These are phyloP conservation scores for Pugionium dolabratum DNA, from an alignment of 345 rosid genomes.

Conservation along the genomic window DNA sequence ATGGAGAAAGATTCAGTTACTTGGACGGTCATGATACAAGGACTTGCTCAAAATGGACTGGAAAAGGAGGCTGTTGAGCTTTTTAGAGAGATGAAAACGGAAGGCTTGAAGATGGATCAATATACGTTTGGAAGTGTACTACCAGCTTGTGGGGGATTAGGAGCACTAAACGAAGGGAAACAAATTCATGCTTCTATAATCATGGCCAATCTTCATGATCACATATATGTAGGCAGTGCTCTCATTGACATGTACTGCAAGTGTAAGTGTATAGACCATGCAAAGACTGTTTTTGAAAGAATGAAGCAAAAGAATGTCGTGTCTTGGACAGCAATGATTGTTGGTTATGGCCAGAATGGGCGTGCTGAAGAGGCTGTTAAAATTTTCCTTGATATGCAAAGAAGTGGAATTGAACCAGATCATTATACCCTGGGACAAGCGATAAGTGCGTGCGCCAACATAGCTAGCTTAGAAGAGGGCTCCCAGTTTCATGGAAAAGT, in stretches of 20 bases:
- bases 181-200: slow-evolving; percentile 66
- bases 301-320: slow-evolving; percentile 76
- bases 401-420: slow-evolving; percentile 75
- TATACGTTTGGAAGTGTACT: slow-evolving; percentile 81
- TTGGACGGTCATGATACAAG: slow-evolving; percentile 89
- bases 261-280: slow-evolving; percentile 58
- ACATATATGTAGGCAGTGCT: slow-evolving; percentile 83
- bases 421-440: slow-evolving; percentile 83
- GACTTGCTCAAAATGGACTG: slow-evolving; percentile 66
- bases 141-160: slow-evolving; percentile 72
- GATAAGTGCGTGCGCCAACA: slow-evolving; percentile 88
- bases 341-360: slow-evolving; percentile 87
- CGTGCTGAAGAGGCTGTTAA: slow-evolving; percentile 74
- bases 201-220: slow-evolving; percentile 56
- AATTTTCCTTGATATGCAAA: slow-evolving; percentile 68
- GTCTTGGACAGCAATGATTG: slow-evolving; percentile 94
- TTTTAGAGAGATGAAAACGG: slow-evolving; percentile 66
- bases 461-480: slow-evolving; percentile 88
- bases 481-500: slow-evolving; percentile 82
- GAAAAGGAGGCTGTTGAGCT: slow-evolving; percentile 59
- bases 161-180: slow-evolving; percentile 65
- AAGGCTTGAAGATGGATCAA: slow-evolving; percentile 72
- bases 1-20: slow-evolving; percentile 85
- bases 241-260: slow-evolving; percentile 95
- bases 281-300: slow-evolving; percentile 62